Conservation (phyloP, 179 eudicot species). For the Gypsophila paniculata region DNA sequence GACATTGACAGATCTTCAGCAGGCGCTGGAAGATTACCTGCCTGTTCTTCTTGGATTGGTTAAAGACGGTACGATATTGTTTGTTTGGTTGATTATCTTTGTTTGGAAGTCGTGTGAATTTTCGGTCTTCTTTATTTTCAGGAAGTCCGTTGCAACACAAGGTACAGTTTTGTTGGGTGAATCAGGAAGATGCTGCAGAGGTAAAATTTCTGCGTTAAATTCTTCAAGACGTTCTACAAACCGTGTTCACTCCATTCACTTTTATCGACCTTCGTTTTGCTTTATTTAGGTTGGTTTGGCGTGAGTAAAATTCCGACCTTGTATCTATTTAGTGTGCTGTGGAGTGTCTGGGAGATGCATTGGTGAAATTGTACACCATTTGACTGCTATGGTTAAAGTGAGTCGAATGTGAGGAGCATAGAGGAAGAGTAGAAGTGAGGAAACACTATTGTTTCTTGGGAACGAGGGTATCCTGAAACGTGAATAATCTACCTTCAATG, state of each 20-base stretch:
- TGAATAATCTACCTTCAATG: background rate
- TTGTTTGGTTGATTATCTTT: background rate
- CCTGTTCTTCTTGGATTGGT: conserved; percentile 89
- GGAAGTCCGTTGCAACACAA: conserved; percentile 86
- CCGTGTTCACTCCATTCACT: background rate
- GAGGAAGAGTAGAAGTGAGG: background rate
- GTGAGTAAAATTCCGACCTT: background rate
- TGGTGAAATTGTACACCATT: background rate
- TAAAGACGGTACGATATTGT: conserved; percentile 64
- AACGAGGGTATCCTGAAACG: background rate
- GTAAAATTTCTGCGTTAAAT: conserved; percentile 29
- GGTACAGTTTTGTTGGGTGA: conserved; percentile 82
- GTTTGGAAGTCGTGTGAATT: conserved; percentile 6
- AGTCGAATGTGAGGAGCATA: background rate
- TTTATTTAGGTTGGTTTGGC: background rate
- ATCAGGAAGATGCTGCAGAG: conserved; percentile 94
- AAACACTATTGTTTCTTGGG: background rate
- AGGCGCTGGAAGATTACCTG: conserved; percentile 89
- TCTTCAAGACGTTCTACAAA: too few relatives aligned
- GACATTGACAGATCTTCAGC: conserved; percentile 80
- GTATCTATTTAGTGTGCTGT: background rate
- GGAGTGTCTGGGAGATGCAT: background rate
- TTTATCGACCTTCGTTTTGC: too few relatives aligned
- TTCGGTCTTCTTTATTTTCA: conserved; percentile 29
- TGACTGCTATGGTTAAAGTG: background rate